Base-by-base conservation (phyloP, 106 monocot species). In the Triglochin maritima region DNA sequence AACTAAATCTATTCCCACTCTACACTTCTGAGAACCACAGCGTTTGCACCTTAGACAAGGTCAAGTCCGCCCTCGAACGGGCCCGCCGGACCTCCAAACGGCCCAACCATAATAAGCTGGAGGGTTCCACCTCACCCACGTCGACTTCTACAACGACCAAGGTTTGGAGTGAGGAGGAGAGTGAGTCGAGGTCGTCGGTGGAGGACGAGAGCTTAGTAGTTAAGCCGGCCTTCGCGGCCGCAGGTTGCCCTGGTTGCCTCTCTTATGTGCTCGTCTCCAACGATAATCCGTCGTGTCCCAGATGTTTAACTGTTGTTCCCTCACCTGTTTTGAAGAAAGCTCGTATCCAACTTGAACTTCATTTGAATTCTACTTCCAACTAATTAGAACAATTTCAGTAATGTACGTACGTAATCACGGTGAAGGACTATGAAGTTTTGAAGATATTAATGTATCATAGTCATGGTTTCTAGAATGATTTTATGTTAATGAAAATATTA, bases 41-140 rank as follows among this genome's bases (percentile, higher is more conserved):
- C 80, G 90, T 90, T 13, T 84, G 84, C 78, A 86, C 86, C 12
- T 72, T 86, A 10, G 86, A 90, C 69, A 90, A 79, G 69, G 86
- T 90, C 13, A 79, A 67, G 60, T 74, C 56, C 11, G 90, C 90
- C 4, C 79, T 90, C n/a, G 86, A 90, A 64, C 74, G 89, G 12
- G 81, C 76, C 1, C 54, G 46, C 46, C 71, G 60, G n/a, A 67
- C 46, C 46, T 7, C 13, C 5, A 16, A 62, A 14, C 11, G 45
- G 14, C 12, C 12, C 11, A 3, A 15, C 49, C 47, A 43, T 11
- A 68, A 55, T 44, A 41, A 17, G 29, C 10, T 47, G 46, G 15
- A 45, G 45, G 50, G 1, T 12, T 72, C 83, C 1, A 8, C 80
- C 3, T 71, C 80, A 7, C 46, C 69, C 3, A 46, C 57, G 14